A percentile compares a stretch with the other conserved stretches of the same genome.
phyloP scores from a whole-genome alignment of 176 grass and related monocot genomes.

The Saccharum officinarum region DNA sequence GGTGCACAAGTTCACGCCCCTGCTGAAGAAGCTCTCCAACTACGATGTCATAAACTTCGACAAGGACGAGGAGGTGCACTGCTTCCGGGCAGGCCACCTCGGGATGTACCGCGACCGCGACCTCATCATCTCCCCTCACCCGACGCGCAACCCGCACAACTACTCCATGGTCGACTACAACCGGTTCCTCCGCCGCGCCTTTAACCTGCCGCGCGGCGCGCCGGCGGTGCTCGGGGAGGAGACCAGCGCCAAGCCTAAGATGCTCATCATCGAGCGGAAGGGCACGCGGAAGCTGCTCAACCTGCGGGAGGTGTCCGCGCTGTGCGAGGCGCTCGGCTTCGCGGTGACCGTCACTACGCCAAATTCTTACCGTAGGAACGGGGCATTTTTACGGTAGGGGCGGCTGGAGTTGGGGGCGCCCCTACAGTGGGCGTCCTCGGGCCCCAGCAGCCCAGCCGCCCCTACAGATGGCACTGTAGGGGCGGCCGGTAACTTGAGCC shows the following conservation, averaged over 20 bases:
- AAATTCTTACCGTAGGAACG: too few species aligned
- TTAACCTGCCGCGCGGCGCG: constrained; percentile 11
- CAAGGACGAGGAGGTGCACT: constrained; percentile 60
- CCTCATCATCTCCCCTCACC: constrained; percentile 53
- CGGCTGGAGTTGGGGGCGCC: too few species aligned
- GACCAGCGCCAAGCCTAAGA: background rate
- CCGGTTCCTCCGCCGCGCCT: constrained; percentile 47
- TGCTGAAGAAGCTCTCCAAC: constrained; percentile 67
- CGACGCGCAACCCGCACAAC: constrained; percentile 51
- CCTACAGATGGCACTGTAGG: too few species aligned
- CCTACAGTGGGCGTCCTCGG: too few species aligned
- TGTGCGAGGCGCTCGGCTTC: constrained; percentile 44
- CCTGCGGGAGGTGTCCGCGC: constrained; percentile 14
- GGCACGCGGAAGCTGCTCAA: constrained; percentile 58
- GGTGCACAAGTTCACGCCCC: constrained; percentile 55
- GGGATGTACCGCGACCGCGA: constrained; percentile 55
- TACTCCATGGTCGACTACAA: constrained; percentile 61
- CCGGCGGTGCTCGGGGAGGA: constrained; percentile 41
- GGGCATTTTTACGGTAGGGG: too few species aligned
- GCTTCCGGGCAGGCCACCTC: constrained; percentile 45
- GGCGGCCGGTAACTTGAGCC: too few species aligned
- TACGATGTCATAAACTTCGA: constrained; percentile 80
- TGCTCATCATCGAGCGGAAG: constrained; percentile 55
- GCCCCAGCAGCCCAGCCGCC: too few species aligned
- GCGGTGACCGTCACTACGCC: constrained; percentile 48